These are phyloP conservation scores for Suillus spraguei DNA, from an alignment of 768 basidiomycete species.

Conservation along the genomic window DNA sequence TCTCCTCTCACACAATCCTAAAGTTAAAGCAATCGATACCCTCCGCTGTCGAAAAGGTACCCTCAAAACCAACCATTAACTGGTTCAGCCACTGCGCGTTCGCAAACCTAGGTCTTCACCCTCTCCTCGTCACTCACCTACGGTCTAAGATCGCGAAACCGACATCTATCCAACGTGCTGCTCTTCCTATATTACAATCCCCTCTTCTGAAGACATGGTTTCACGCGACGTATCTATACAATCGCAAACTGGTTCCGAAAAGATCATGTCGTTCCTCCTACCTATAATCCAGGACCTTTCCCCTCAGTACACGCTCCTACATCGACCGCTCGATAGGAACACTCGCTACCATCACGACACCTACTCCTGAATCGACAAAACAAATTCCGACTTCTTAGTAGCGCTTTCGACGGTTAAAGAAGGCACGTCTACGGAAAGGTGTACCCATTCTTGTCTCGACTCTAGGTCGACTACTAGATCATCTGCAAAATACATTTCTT, in stretches of 20 bases:
- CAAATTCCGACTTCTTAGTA: slow-evolving; percentile 95
- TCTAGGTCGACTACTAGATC: no score
- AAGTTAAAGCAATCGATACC: slow-evolving; percentile 49
- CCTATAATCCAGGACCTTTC: slow-evolving; percentile 94
- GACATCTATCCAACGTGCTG: slow-evolving; percentile 86
- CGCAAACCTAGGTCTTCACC: slow-evolving; percentile 78
- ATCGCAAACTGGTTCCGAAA: slow-evolving; percentile 96
- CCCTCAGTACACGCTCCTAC: slow-evolving; percentile 85
- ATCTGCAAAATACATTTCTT: no score
- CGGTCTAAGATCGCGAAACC: slow-evolving; percentile 79
- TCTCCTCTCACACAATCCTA: slow-evolving; percentile 89
- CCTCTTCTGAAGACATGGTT: slow-evolving; percentile 36
- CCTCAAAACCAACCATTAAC: slow-evolving; percentile 65
- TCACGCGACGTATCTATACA: slow-evolving; percentile 88
- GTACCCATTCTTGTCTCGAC: no score
- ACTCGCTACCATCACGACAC: slow-evolving; percentile 90
- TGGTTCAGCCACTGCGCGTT: slow-evolving; percentile 82
- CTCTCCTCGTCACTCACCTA: slow-evolving; percentile 78
- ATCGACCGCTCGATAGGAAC: slow-evolving; percentile 96
- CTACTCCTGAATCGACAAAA: slow-evolving; percentile 93
- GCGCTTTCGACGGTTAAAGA: slow-evolving; percentile 76
- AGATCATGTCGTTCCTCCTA: slow-evolving; percentile 90
- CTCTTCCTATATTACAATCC: slow-evolving; percentile 56
- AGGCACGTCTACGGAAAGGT: no score
- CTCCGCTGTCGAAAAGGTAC: slow-evolving; percentile 24